Conservation (phyloP, 2,329 filamentous ascomycete genomes). For the Xylariales sp. region DNA sequence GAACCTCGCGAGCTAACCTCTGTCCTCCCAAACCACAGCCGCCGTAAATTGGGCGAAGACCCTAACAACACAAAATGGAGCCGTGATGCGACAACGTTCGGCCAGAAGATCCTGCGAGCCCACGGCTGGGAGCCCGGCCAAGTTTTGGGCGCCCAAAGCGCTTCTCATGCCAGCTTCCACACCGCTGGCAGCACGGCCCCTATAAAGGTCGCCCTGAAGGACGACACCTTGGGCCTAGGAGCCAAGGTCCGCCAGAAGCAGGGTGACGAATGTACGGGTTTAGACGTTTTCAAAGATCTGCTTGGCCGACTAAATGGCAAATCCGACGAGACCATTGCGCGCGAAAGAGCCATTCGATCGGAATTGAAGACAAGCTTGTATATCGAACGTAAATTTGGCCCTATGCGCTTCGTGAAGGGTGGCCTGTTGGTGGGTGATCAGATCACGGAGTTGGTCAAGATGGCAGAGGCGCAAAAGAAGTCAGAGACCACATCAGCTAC, state of each 20-base stretch:
- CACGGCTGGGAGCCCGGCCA: constrained; percentile 90
- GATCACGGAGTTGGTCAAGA: constrained; percentile 40
- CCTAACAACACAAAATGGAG: constrained; percentile 96
- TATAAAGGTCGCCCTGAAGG: constrained; percentile 80
- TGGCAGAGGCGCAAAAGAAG: constrained; percentile 27
- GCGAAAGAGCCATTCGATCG: constrained; percentile 63
- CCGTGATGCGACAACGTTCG: constrained; percentile 75
- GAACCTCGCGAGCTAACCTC: constrained; percentile 10
- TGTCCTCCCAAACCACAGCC: constrained; percentile 24
- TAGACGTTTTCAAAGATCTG: constrained; percentile 82
- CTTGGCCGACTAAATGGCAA: constrained; percentile 88
- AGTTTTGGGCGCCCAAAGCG: constrained; percentile 73
- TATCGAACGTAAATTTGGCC: constrained; percentile 70
- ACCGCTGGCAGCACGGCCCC: constrained; percentile 79
- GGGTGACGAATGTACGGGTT: constrained; percentile 74
- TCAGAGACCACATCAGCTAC: constrained; percentile 16
- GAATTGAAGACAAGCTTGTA: constrained; percentile 71
- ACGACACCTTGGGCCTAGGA: constrained; percentile 86
- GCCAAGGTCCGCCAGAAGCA: constrained; percentile 62
- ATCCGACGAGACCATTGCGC: constrained; percentile 65
- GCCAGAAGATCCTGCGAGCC: constrained; percentile 80
- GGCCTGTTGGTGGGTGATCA: constrained; percentile 63
- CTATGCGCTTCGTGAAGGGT: constrained; percentile 83
- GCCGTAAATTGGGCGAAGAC: constrained; percentile 76
- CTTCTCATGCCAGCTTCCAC: constrained; percentile 70